Conservation (phyloP, 2,329 filamentous ascomycete genomes). For the Magnaporthiopsis poae region DNA sequence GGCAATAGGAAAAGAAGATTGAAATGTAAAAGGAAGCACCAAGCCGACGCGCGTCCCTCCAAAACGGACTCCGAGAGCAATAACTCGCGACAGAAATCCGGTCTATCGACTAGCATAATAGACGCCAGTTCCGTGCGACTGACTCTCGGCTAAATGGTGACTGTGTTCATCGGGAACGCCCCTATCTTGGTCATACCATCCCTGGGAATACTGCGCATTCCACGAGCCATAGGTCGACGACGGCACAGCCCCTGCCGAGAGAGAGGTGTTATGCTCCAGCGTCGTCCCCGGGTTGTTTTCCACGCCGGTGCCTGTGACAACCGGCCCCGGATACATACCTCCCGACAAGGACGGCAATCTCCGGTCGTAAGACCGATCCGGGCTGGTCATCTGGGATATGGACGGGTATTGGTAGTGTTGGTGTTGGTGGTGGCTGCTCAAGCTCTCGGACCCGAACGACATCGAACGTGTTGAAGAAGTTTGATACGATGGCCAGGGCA, state of each 20-base stretch:
- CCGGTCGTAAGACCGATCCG: slow-evolving; percentile 31
- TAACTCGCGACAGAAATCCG: too few species aligned
- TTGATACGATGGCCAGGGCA: slow-evolving; percentile 34
- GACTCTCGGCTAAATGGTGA: slow-evolving; percentile 18
- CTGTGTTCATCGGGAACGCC: slow-evolving; percentile 15
- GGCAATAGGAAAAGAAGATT: neutral
- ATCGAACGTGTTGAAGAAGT: slow-evolving; percentile 32
- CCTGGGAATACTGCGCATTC: slow-evolving; percentile 34
- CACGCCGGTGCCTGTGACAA: slow-evolving; percentile 26
- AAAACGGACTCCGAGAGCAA: too few species aligned
- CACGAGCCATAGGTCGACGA: slow-evolving; percentile 31
- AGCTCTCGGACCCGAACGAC: slow-evolving; percentile 37
- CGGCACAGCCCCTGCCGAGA: slow-evolving; percentile 30
- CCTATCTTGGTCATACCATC: slow-evolving; percentile 27
- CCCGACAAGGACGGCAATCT: slow-evolving; percentile 29
- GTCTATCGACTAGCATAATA: slow-evolving; percentile 25
- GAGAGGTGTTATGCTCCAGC: slow-evolving; percentile 24
- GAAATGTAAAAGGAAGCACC: neutral
- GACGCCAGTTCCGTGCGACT: slow-evolving; percentile 17
- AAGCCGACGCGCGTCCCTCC: neutral
- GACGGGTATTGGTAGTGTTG: slow-evolving; percentile 33
- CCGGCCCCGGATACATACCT: slow-evolving; percentile 34
- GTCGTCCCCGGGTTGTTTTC: slow-evolving; percentile 26
- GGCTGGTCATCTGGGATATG: slow-evolving; percentile 24
- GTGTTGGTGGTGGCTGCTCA: slow-evolving; percentile 21